A percentile compares a stretch with the other conserved stretches of the same genome.
These are phyloP conservation scores for Suillus plorans DNA, from an alignment of 768 basidiomycete species.

Conservation along the genomic window DNA sequence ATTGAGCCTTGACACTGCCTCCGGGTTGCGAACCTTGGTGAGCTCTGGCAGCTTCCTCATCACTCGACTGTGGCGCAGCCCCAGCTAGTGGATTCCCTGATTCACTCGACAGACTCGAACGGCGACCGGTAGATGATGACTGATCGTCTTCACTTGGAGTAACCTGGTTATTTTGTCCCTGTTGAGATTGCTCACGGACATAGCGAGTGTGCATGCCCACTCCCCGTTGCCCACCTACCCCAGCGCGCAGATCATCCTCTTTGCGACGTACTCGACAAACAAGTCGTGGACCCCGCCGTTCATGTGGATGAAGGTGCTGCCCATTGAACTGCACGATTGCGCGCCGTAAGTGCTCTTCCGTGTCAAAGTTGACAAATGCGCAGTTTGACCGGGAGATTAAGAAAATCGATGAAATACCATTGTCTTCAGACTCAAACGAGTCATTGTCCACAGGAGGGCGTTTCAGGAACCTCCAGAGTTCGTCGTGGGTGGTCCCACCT, in stretches of 20 bases:
- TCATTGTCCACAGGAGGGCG: conserved; percentile 18
- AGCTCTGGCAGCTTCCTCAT: conserved; percentile 32
- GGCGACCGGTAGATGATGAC: conserved; percentile 4
- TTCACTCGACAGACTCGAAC: conserved; percentile 9
- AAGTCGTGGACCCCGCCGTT: conserved; percentile 71
- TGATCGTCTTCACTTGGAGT: conserved; percentile 11
- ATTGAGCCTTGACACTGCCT: conserved; percentile 30
- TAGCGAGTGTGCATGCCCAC: conserved; percentile 82
- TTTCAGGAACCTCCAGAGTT: conserved; percentile 85
- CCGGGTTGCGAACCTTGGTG: conserved; percentile 1
- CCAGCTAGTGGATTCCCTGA: conserved; percentile 19
- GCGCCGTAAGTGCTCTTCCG: conserved; percentile 54
- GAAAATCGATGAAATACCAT: conserved; percentile 83
- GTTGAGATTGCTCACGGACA: conserved; percentile 62
- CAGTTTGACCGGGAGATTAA: conserved; percentile 94
- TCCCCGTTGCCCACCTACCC: conserved; percentile 90
- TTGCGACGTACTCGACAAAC: conserved; percentile 80
- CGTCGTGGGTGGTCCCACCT: conserved; percentile 76
- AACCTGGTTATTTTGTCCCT: conserved; percentile 26
- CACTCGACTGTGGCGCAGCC: conserved; percentile 33
- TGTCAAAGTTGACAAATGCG: conserved; percentile 88
- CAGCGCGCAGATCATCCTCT: conserved; percentile 85
- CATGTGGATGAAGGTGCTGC: conserved; percentile 61
- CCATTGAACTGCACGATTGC: conserved; percentile 80
- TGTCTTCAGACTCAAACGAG: conserved; percentile 11